These are phyloP conservation scores for Capsicum pubescens DNA, from an alignment of 257 asterid genomes.

Conservation along the genomic window DNA sequence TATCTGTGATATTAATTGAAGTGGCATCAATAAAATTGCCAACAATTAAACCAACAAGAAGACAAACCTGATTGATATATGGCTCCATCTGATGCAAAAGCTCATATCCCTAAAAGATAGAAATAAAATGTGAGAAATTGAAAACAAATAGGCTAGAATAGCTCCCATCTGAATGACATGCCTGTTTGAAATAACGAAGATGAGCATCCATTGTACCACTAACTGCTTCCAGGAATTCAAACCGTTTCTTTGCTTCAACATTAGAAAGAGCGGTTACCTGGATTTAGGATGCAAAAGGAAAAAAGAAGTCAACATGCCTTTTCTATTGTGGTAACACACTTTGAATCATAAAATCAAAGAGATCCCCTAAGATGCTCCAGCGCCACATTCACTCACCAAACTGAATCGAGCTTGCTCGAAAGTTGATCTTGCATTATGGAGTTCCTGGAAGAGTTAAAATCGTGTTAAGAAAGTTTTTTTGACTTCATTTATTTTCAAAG, in stretches of 20 bases:
- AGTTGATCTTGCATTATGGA: constrained; percentile 84
- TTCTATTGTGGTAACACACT: constrained; percentile 23
- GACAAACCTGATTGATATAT: constrained; percentile 88
- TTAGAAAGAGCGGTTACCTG: constrained; percentile 92
- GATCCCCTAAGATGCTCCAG: background rate
- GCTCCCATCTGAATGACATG: constrained; percentile 33
- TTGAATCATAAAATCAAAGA: constrained; percentile 16
- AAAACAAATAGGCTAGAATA: constrained; percentile 29
- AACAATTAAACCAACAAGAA: constrained; percentile 34
- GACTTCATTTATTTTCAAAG: constrained; percentile 2
- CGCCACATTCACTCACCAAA: constrained; percentile 58
- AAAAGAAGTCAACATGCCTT: background rate
- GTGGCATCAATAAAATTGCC: constrained; percentile 26
- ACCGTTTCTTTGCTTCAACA: constrained; percentile 96
- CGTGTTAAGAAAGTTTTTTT: background rate
- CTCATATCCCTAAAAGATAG: constrained; percentile 81
- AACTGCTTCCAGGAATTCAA: constrained; percentile 96
- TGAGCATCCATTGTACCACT: constrained; percentile 99
- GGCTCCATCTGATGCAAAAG: constrained; percentile 99
- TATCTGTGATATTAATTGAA: constrained; percentile 14
- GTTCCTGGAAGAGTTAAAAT: constrained; percentile 64
- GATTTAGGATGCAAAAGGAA: constrained; percentile 33
- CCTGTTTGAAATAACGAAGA: constrained; percentile 99
- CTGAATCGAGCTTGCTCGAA: constrained; percentile 98
- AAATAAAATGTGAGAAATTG: constrained; percentile 35